Evolutionary conservation across 306 rosid genomes (phyloP).

Genomic region (Cicer bijugum): DNA sequence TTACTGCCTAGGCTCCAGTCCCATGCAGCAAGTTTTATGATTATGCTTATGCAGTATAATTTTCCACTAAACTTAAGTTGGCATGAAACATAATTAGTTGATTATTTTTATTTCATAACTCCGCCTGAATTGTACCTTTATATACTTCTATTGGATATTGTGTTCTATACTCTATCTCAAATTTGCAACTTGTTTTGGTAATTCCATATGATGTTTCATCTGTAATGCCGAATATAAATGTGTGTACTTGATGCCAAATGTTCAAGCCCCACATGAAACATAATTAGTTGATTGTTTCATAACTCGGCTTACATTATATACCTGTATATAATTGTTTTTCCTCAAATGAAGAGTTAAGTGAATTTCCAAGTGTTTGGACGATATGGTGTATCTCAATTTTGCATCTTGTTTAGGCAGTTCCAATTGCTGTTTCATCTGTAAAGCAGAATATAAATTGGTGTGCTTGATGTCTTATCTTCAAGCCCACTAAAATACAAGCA

Average conservation of each 20-base stretch:
- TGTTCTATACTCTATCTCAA: constrained; percentile 3
- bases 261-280: background rate
- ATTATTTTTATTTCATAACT: background rate
- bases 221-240: background rate
- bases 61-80: no score
- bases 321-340: no score
- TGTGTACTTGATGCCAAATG: background rate
- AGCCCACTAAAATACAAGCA: background rate
- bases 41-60: no score
- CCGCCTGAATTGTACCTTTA: background rate
- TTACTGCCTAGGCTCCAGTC: no score
- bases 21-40: no score
- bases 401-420: background rate
- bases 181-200: background rate
- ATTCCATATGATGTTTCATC: background rate
- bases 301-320: background rate
- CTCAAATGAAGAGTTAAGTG: no score
- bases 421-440: background rate
- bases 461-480: constrained; percentile 1
- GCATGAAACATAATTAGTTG: no score
- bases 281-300: background rate
- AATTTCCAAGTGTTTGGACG: no score
- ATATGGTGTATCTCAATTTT: background rate
- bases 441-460: background rate
- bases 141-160: background rate